Percentiles rank a stretch among this genome's conserved stretches.
phyloP scores from a whole-genome alignment of 352 stramenopile species.

The Phytophthora hibernalis region DNA sequence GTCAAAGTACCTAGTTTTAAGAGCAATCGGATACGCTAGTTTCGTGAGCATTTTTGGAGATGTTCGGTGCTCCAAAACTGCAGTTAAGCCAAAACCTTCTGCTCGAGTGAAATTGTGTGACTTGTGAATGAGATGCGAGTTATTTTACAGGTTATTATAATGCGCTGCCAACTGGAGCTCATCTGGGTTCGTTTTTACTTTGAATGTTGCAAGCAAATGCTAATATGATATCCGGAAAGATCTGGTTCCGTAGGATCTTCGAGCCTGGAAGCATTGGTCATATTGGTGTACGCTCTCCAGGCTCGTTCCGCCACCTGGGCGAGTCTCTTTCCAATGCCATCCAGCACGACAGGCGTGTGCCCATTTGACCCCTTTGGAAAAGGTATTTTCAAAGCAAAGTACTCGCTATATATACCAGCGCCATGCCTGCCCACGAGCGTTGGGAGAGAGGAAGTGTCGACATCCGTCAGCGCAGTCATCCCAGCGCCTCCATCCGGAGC shows the following conservation, averaged over 20 bases:
- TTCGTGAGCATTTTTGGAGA: too few species aligned
- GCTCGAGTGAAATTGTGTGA: too few species aligned
- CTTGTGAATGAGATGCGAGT: too few species aligned
- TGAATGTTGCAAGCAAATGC: neutral
- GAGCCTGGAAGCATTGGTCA: slow-evolving; percentile 16
- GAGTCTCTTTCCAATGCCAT: slow-evolving; percentile 6
- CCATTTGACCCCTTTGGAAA: slow-evolving; percentile 9
- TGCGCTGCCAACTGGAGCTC: neutral
- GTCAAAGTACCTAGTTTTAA: too few species aligned
- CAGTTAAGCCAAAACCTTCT: too few species aligned
- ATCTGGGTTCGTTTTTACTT: slow-evolving; percentile 9
- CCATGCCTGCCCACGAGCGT: slow-evolving; percentile 2
- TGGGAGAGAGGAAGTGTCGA: slow-evolving; percentile 27
- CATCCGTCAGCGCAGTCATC: slow-evolving; percentile 6
- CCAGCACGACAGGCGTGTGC: slow-evolving; percentile 8
- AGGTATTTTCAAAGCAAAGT: slow-evolving; percentile 1
- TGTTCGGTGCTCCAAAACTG: too few species aligned
- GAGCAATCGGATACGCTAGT: too few species aligned
- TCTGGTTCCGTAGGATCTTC: slow-evolving; percentile 21
- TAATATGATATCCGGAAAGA: slow-evolving; percentile 13
- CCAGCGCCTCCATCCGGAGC: neutral
- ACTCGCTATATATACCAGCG: neutral
- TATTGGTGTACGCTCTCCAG: neutral
- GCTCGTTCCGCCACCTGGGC: neutral
- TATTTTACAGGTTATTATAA: neutral